Evolutionary conservation across 768 basidiomycete genomes (phyloP).

Genomic region (Pleurotus salmoneostramineus): DNA sequence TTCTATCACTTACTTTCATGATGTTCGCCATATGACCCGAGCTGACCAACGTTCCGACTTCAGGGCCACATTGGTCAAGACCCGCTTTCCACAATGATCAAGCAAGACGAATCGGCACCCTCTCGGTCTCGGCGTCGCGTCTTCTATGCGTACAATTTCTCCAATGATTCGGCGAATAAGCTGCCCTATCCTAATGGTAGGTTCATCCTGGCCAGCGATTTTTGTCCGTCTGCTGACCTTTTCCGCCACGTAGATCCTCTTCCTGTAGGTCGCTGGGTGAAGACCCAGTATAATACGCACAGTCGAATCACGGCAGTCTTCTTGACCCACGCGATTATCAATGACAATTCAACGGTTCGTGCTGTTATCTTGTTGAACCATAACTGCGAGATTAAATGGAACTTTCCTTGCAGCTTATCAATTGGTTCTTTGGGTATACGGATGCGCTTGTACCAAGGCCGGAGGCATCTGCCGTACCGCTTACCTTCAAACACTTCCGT

Average conservation of each 20-base stretch:
- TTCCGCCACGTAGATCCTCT: slow-evolving; percentile 38
- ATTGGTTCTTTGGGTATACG: slow-evolving; percentile 8
- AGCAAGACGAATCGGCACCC: slow-evolving; percentile 65
- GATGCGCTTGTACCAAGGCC: not conserved
- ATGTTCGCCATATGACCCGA: not conserved
- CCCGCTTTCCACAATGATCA: slow-evolving; percentile 68
- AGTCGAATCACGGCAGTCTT: slow-evolving; percentile 62
- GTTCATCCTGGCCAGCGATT: slow-evolving; percentile 8
- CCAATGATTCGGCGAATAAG: slow-evolving; percentile 41
- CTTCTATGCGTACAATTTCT: slow-evolving; percentile 36
- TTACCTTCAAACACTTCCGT: slow-evolving; percentile 76
- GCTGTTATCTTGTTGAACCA: not conserved
- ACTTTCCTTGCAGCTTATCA: not conserved
- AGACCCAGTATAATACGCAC: slow-evolving; percentile 48
- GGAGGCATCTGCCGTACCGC: slow-evolving; percentile 41
- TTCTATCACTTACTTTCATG: not conserved
- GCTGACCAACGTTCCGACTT: not conserved
- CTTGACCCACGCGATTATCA: slow-evolving; percentile 71
- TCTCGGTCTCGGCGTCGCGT: slow-evolving; percentile 54
- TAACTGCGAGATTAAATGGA: not conserved
- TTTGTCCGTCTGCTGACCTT: not conserved
- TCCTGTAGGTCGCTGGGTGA: slow-evolving; percentile 59
- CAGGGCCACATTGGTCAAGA: slow-evolving; percentile 75
- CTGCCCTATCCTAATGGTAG: slow-evolving; percentile 58
- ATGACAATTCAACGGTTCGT: slow-evolving; percentile 49